A percentile compares a stretch with the other conserved stretches of the same genome.
Conservation (phyloP, 2,329 filamentous ascomycete genomes). For the Claviceps lovelessii region DNA sequence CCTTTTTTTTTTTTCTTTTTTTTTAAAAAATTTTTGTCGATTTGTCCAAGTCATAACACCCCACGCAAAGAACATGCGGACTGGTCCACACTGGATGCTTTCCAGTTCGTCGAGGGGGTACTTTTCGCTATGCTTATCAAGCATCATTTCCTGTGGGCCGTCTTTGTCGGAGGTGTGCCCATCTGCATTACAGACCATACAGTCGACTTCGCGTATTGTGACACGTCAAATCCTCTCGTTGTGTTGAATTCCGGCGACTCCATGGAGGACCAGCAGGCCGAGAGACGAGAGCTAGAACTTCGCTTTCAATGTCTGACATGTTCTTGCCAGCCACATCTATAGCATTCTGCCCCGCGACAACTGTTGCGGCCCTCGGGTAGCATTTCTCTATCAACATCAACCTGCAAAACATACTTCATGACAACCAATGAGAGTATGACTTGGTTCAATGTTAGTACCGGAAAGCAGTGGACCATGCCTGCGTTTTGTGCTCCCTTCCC, state of each 20-base stretch:
- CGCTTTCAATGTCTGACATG: background rate
- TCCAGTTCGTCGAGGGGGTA: background rate
- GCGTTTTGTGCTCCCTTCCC: background rate
- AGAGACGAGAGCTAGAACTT: background rate
- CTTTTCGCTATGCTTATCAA: background rate
- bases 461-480: background rate
- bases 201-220: background rate
- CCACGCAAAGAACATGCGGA: constrained; percentile 2
- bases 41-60: background rate
- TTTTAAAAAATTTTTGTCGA: background rate
- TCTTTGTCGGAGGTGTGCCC: background rate
- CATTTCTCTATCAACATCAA: background rate
- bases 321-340: background rate
- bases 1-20: background rate
- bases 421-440: background rate
- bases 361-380: background rate
- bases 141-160: background rate
- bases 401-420: constrained; percentile 1
- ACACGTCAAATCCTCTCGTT: background rate
- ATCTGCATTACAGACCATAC: background rate
- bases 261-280: background rate
- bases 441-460: background rate
- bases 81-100: background rate
- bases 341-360: background rate
- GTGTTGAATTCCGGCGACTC: background rate